phyloP scores from a whole-genome alignment of 345 rosid species.

The Acer campestre region DNA sequence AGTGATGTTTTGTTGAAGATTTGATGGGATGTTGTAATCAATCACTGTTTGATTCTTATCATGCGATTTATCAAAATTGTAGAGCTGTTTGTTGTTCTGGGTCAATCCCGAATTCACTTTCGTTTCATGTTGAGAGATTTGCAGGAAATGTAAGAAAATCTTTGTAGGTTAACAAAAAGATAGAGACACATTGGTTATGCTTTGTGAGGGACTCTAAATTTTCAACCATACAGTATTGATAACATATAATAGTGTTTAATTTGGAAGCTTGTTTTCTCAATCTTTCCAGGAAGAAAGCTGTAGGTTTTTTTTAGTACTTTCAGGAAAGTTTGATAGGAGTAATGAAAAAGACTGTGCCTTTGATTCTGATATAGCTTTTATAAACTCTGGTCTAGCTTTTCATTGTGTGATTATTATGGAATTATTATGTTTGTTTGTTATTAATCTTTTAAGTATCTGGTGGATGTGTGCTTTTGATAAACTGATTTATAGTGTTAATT shows the following conservation, averaged over 20 bases:
- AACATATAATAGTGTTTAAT: no score
- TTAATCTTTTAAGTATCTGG: no score
- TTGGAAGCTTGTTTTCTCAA: neutral
- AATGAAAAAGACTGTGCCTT: no score
- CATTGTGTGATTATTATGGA: no score
- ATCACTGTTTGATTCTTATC: neutral
- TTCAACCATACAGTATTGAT: no score
- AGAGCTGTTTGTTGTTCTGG: conserved; percentile 4
- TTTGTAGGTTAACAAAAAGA: neutral
- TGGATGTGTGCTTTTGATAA: neutral
- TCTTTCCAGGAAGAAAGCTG: neutral
- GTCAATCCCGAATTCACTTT: neutral
- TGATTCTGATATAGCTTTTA: no score
- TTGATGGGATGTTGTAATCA: neutral
- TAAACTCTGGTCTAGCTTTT: no score
- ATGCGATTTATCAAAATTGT: neutral
- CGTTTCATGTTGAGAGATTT: neutral
- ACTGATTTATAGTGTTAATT: neutral
- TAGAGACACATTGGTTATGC: neutral
- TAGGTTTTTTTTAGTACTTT: neutral
- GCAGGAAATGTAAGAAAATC: neutral
- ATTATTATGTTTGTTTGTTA: no score
- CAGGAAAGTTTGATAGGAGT: no score
- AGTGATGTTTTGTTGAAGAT: neutral
- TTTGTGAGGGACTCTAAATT: neutral